These are phyloP conservation scores for Curvularia verruculosa DNA, from an alignment of 2,329 filamentous ascomycete species.

Conservation along the genomic window DNA sequence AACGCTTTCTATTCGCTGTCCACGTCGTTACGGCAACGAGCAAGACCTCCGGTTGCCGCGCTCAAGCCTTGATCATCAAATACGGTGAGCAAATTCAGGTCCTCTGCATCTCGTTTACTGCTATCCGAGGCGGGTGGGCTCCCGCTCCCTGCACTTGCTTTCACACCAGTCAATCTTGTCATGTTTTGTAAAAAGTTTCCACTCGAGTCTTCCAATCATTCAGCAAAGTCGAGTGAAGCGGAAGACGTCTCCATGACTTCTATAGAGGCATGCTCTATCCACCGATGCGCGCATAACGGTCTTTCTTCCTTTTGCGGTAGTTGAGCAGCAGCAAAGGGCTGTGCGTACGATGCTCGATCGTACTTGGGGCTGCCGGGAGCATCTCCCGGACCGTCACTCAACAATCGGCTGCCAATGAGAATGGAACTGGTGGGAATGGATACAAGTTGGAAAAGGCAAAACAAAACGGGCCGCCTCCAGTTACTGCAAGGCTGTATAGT, in stretches of 20 bases:
- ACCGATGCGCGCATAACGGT: conserved; percentile 14
- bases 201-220: conserved; percentile 12
- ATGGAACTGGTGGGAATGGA: conserved; percentile 8
- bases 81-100: conserved; percentile 9
- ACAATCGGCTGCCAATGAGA: conserved; percentile 14
- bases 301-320: conserved; percentile 15
- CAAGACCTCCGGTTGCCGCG: conserved; percentile 7
- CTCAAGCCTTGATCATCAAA: conserved; percentile 7
- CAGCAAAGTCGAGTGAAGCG: conserved; percentile 1
- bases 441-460: conserved; percentile 3
- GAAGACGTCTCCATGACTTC: conserved; percentile 3
- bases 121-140: conserved; percentile 9
- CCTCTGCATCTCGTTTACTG: conserved; percentile 11
- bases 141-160: conserved; percentile 13
- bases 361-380: conserved; percentile 26
- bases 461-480: neutral
- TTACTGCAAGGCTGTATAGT: neutral
- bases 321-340: conserved; percentile 12
- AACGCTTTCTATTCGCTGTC: neutral
- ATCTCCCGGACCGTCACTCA: conserved; percentile 24
- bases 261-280: conserved; percentile 13
- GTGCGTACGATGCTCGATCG: conserved; percentile 6
- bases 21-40: conserved; percentile 22
- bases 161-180: conserved; percentile 3
- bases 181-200: conserved; percentile 1